phyloP scores from a whole-genome alignment of 768 basidiomycete species.

The Mycena olivaceomarginata region DNA sequence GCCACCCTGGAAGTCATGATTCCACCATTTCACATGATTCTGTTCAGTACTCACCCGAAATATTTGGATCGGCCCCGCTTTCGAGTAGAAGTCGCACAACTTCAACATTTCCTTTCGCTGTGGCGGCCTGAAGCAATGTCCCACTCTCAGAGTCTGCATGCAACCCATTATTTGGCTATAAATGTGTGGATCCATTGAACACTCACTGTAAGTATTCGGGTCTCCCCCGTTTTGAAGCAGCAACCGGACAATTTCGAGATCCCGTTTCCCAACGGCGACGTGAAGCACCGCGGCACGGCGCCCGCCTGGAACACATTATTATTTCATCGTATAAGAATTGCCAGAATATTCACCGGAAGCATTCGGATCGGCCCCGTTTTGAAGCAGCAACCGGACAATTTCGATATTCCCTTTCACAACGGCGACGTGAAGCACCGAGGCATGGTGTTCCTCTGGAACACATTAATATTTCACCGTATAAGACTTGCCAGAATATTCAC shows the following conservation, averaged over 20 bases:
- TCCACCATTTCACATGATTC: background rate
- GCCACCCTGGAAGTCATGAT: background rate
- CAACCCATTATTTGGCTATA: conserved; percentile 2
- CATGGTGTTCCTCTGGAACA: background rate
- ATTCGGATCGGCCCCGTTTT: conserved; percentile 1
- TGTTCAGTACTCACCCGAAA: conserved; percentile 1
- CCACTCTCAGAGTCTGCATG: background rate
- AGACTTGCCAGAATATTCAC: conserved; percentile 2
- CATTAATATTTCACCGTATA: background rate
- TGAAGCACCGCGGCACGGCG: background rate
- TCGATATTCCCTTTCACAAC: background rate
- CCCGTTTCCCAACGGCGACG: background rate
- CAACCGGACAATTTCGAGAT: background rate
- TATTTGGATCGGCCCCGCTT: conserved; percentile 1
- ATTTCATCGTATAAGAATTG: background rate
- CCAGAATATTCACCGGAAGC: background rate
- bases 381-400: background rate
- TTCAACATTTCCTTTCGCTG: background rate
- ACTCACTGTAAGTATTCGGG: background rate
- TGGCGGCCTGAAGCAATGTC: conserved; percentile 1
- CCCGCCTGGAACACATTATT: background rate
- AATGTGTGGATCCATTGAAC: background rate
- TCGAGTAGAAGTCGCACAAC: background rate
- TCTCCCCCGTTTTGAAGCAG: conserved; percentile 1
- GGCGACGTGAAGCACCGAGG: background rate